Percentiles rank a stretch among this genome's conserved stretches.
Conservation (phyloP, 441 rosid species). For the Populus hybrid region DNA sequence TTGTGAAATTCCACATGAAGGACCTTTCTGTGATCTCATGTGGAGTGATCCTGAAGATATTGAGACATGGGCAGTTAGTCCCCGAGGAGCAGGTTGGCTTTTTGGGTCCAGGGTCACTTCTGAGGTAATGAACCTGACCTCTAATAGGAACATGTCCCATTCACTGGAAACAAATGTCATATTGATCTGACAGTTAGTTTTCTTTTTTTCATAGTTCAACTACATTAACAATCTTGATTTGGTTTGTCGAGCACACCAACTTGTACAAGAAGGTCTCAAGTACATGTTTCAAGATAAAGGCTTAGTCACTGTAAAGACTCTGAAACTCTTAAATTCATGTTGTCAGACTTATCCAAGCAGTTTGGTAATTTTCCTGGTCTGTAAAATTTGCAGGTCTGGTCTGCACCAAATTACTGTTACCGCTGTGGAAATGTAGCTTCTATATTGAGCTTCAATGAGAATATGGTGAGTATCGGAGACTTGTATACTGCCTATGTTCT, state of each 20-base stretch:
- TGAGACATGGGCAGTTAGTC: constrained; percentile 99
- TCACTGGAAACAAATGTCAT: neutral
- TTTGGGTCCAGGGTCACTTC: constrained; percentile 98
- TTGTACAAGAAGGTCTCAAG: constrained; percentile 99
- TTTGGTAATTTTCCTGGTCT: constrained; percentile 23
- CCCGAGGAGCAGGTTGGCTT: constrained; percentile 99
- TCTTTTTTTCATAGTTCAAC: constrained; percentile 67
- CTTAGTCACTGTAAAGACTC: constrained; percentile 81
- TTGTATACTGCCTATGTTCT: neutral
- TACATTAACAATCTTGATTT: constrained; percentile 92
- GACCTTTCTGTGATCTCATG: constrained; percentile 99
- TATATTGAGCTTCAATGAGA: constrained; percentile 97
- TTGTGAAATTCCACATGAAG: constrained; percentile 99
- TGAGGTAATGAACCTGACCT: constrained; percentile 58
- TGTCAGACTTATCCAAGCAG: constrained; percentile 8
- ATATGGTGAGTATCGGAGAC: constrained; percentile 66
- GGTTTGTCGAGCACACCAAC: constrained; percentile 99
- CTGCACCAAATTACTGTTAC: constrained; percentile 98
- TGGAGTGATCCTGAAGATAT: constrained; percentile 99
- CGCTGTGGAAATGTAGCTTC: constrained; percentile 99
- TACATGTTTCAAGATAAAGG: constrained; percentile 99
- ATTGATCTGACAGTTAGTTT: constrained; percentile 6
- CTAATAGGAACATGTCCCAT: neutral
- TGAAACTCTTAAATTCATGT: constrained; percentile 12
- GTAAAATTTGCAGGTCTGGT: constrained; percentile 79